Base-by-base conservation (phyloP, 352 stramenopile genomes). In the Phytophthora melonis region DNA sequence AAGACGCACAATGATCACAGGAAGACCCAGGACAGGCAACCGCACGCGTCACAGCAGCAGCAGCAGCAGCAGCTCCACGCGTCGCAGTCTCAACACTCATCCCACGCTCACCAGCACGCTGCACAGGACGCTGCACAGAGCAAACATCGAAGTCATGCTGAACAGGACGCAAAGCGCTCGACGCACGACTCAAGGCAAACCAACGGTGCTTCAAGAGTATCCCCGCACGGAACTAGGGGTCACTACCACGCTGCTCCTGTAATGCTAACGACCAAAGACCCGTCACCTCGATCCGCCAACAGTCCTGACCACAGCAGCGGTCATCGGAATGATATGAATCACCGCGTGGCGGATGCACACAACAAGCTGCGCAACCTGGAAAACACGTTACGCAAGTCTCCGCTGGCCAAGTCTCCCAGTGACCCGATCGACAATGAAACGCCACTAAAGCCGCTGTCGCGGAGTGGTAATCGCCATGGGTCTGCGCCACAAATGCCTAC, bases 341-440 rank as follows among this genome's bases (percentile, higher is more conserved):
- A 79, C 27, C 80, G 72, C 49, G 19, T 59, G 3, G 70, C 53
- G 6, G 81, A 86, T 32, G 49, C 77, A 41, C 72, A 78, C 27
- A 63, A 73, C 39, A 85, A 84, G 63, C 59, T 84, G 43, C 77
- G 82, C n/a, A 88, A 80, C 36, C 30, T 89, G 21, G 82, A 89
- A 23, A 66, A 75, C 58, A 57, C 63, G 58, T 66, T 81, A 3
- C 82, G 78, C 49, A 89, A 89, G 63, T 78, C 77, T 21, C 68
- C 70, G 16, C 36, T 87, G 21, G 43, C 69, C 49, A 89, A 89
- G 63, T 78, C 73, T 45, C 66, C 78, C 16, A 85, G 58, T 13
- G 82, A 89, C 57, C 70, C 80, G 25, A 72, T 73, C 43, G 71
- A 78, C 16, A 71, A 36, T 14, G 78, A 84, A 10, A 59, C 68